phyloP scores from a whole-genome alignment of 1,284 basidiomycete genomes.

The Dichomitus squalens region DNA sequence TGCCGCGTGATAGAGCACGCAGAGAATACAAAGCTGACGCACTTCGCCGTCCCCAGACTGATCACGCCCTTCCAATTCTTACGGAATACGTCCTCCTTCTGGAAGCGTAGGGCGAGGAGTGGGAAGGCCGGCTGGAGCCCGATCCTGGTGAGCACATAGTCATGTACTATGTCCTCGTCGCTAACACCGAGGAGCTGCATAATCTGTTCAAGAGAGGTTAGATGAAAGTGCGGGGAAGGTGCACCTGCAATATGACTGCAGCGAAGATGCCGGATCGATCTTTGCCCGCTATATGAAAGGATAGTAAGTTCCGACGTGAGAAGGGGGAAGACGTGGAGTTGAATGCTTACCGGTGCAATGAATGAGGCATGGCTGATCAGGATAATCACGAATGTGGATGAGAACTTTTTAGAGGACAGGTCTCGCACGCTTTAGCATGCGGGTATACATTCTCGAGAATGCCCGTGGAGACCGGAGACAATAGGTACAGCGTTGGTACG shows the following conservation, averaged over 20 bases:
- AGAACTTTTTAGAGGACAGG: slow-evolving; percentile 38
- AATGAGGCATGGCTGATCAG: slow-evolving; percentile 42
- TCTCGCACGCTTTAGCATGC: slow-evolving; percentile 37
- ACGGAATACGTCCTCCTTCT: slow-evolving; percentile 35
- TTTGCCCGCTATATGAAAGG: slow-evolving; percentile 40
- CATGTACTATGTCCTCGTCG: slow-evolving; percentile 42
- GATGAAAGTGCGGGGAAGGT: not conserved
- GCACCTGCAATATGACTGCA: slow-evolving; percentile 39
- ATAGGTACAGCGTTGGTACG: not conserved
- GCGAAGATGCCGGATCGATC: slow-evolving; percentile 46
- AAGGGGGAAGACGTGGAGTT: not conserved
- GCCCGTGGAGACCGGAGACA: slow-evolving; percentile 28
- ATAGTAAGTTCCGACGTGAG: not conserved
- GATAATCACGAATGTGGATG: slow-evolving; percentile 40
- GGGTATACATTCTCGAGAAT: slow-evolving; percentile 37
- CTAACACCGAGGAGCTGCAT: slow-evolving; percentile 42
- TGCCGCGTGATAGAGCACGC: not conserved
- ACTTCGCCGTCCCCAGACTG: slow-evolving; percentile 43
- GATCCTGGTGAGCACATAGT: slow-evolving; percentile 44
- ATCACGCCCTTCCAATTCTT: slow-evolving; percentile 41
- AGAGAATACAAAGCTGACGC: slow-evolving; percentile 6
- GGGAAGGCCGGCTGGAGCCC: slow-evolving; percentile 40
- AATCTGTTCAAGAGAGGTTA: not conserved
- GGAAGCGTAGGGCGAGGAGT: slow-evolving; percentile 36
- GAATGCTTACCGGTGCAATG: slow-evolving; percentile 43